A percentile compares a stretch with the other conserved stretches of the same genome.
Conservation (phyloP, 2,329 filamentous ascomycete species). For the Venturia effusa region DNA sequence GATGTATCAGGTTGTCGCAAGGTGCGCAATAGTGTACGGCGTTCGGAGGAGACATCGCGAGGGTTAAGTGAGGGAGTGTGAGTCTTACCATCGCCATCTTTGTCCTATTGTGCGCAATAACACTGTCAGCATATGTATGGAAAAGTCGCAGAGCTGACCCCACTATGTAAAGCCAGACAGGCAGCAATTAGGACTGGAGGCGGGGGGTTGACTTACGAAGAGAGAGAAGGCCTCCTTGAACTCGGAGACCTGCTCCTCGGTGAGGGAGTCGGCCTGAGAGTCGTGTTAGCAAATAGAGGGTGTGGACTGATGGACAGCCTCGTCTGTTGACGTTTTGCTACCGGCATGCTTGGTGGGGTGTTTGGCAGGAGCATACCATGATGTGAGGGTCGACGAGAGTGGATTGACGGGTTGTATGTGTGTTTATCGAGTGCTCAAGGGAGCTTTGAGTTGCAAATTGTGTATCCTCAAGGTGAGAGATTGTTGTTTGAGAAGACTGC, state of each 20-base stretch:
- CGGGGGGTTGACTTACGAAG: slow-evolving; percentile 62
- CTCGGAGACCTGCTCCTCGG: slow-evolving; percentile 99
- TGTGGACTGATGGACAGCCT: neutral
- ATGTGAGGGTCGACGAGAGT: neutral
- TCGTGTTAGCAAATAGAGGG: slow-evolving; percentile 15
- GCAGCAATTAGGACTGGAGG: slow-evolving; percentile 16
- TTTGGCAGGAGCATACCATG: slow-evolving; percentile 6
- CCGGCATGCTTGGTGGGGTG: neutral
- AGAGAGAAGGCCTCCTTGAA: slow-evolving; percentile 99
- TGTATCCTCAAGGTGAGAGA: neutral
- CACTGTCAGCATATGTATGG: slow-evolving; percentile 6
- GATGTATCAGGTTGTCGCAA: neutral
- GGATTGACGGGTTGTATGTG: neutral
- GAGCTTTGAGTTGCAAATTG: neutral
- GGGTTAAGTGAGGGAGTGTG: neutral
- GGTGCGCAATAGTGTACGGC: neutral
- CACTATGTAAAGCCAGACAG: slow-evolving; percentile 12
- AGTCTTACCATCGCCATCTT: slow-evolving; percentile 45
- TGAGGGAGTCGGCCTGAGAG: slow-evolving; percentile 84
- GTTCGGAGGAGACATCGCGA: neutral
- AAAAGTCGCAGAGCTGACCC: neutral
- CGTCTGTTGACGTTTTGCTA: neutral
- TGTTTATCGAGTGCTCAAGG: neutral
- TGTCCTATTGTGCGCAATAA: slow-evolving; percentile 33
- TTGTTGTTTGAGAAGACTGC: neutral